These are phyloP conservation scores for Globisporangium recalcitrans DNA, from an alignment of 352 stramenopile genomes.

Conservation along the genomic window DNA sequence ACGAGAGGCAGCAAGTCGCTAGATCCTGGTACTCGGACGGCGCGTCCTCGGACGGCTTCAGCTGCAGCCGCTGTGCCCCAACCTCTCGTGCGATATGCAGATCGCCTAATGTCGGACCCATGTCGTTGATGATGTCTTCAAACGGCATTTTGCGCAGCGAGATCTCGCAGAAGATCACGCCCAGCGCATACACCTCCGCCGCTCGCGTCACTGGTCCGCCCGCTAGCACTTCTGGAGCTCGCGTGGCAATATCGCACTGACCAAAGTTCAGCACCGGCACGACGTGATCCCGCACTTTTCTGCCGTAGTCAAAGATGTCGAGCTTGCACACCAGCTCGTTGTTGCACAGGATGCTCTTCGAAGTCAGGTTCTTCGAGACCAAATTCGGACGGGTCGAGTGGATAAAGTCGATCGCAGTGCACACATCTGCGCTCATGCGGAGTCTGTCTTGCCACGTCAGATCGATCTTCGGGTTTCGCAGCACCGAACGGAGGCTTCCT, in stretches of 20 bases:
- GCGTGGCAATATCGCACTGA: conserved; percentile 46
- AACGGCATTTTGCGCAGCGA: conserved; percentile 42
- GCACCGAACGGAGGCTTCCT: conserved; percentile 49
- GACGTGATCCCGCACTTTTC: conserved; percentile 36
- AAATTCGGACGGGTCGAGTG: conserved; percentile 30
- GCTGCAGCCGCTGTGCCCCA: conserved; percentile 31
- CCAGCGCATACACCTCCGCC: conserved; percentile 66
- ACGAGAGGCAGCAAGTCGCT: conserved; percentile 38
- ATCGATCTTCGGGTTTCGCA: conserved; percentile 41
- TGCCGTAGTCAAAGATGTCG: conserved; percentile 68
- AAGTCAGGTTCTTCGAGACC: conserved; percentile 47
- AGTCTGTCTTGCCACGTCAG: conserved; percentile 48
- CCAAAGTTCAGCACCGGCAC: conserved; percentile 43
- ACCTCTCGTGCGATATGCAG: conserved; percentile 60
- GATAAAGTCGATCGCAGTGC: conserved; percentile 42
- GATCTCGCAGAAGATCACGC: conserved; percentile 72
- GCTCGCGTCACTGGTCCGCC: conserved; percentile 37
- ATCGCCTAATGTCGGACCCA: conserved; percentile 51
- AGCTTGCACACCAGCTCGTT: conserved; percentile 64
- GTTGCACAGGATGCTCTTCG: conserved; percentile 54
- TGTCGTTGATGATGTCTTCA: conserved; percentile 35
- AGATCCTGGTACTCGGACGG: conserved; percentile 41
- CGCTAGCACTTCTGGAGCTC: conserved; percentile 54
- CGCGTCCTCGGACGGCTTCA: conserved; percentile 35
- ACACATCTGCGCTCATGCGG: conserved; percentile 50